phyloP scores from a whole-genome alignment of 1,139 yeast species.

The Sugiyamaella grinbergsii region DNA sequence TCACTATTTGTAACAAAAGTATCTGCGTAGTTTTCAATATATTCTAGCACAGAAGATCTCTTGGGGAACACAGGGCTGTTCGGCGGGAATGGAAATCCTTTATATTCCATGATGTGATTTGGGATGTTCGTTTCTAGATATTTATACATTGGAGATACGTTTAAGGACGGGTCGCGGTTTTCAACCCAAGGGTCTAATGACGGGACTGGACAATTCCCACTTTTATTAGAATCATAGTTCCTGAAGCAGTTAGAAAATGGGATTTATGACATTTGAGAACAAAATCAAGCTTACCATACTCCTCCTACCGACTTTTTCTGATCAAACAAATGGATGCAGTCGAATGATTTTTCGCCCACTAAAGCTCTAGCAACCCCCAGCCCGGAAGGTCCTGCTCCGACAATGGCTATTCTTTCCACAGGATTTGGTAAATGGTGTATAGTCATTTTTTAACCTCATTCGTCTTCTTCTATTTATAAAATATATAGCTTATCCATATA shows the following conservation, averaged over 20 bases:
- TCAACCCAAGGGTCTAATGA: conserved; percentile 31
- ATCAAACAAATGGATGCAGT: conserved; percentile 53
- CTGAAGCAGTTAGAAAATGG: conserved; percentile 14
- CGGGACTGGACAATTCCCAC: conserved; percentile 28
- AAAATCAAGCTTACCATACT: conserved; percentile 46
- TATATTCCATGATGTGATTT: conserved; percentile 57
- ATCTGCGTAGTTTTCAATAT: conserved; percentile 51
- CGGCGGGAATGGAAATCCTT: conserved; percentile 51
- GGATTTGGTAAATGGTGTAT: background rate
- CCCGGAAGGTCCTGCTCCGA: conserved; percentile 75
- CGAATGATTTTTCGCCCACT: conserved; percentile 49
- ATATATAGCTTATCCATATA: no score
- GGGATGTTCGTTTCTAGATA: conserved; percentile 66
- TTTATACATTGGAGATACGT: conserved; percentile 52
- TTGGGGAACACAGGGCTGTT: conserved; percentile 53
- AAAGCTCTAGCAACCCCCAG: conserved; percentile 59
- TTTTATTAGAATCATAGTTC: conserved; percentile 28
- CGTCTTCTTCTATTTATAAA: no score
- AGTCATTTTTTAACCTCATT: conserved; percentile 7
- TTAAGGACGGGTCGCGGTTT: conserved; percentile 28
- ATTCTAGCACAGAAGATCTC: conserved; percentile 51
- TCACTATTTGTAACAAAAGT: conserved; percentile 39
- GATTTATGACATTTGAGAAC: background rate
- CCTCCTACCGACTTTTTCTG: conserved; percentile 55
- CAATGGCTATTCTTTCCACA: conserved; percentile 30